Percentiles rank a stretch among this genome's conserved stretches.
Conservation (phyloP, 163 green algal species). For the Coccomyxa subellipsoidea region DNA sequence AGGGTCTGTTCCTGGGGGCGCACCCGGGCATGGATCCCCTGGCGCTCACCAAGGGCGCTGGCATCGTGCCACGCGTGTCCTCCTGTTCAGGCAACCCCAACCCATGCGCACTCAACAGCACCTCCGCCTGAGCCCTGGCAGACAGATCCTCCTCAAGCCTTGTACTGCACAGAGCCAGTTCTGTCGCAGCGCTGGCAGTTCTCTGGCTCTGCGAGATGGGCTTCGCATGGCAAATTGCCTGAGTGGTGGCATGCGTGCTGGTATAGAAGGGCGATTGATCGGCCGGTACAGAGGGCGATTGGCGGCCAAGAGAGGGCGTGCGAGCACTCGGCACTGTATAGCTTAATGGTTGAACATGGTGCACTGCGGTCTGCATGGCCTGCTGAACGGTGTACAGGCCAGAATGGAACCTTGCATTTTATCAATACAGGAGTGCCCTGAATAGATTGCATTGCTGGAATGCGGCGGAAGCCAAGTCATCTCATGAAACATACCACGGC, state of each 20-base stretch:
- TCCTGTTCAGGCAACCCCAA: neutral
- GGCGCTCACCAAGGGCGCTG: neutral
- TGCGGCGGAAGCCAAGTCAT: neutral
- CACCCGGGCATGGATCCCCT: neutral
- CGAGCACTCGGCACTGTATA: neutral
- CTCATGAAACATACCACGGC: neutral
- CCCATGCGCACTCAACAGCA: slow-evolving; percentile 3
- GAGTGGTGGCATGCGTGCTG: neutral
- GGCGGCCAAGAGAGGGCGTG: too few species aligned
- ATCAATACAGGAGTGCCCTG: neutral
- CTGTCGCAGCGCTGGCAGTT: neutral
- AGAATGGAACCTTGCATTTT: neutral
- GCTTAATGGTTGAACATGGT: neutral
- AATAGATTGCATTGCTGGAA: neutral
- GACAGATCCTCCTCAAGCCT: neutral
- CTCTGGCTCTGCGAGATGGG: neutral
- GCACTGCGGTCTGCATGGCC: neutral
- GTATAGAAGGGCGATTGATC: neutral
- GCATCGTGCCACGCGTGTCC: slow-evolving; percentile 8
- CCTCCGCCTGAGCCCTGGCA: neutral
- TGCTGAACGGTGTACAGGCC: too few species aligned
- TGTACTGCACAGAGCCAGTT: neutral
- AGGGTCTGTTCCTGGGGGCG: neutral
- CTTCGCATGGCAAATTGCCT: neutral
- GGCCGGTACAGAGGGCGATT: neutral